A percentile compares a stretch with the other conserved stretches of the same genome.
Evolutionary conservation across 2,329 filamentous ascomycete genomes (phyloP).

Genomic region (Trichoderma koningiopsis): DNA sequence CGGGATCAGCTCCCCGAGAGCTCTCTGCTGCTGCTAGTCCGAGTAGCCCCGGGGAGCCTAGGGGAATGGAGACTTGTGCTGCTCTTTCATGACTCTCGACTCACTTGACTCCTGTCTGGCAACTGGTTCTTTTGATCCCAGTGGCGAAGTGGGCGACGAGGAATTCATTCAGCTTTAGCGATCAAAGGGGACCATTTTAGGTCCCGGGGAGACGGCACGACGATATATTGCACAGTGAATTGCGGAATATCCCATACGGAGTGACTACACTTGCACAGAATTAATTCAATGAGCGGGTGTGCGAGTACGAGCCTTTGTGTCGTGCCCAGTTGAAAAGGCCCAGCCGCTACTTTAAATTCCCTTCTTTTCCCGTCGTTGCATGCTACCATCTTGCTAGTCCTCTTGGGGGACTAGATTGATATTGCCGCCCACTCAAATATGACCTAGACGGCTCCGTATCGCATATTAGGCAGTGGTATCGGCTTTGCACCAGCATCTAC

Average conservation of each 20-base stretch:
- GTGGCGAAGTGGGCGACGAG: constrained; percentile 2
- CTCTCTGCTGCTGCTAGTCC: neutral
- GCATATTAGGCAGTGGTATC: neutral
- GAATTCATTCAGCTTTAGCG: neutral
- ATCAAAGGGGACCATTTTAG: neutral
- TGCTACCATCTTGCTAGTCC: neutral
- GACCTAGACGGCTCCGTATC: neutral
- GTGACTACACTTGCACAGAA: neutral
- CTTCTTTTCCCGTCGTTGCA: constrained; percentile 19
- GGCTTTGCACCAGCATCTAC: constrained; percentile 13
- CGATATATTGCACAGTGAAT: neutral
- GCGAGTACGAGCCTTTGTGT: neutral
- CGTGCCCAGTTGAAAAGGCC: neutral
- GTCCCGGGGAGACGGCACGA: constrained; percentile 15
- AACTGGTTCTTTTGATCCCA: too few species aligned
- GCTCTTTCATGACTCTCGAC: neutral
- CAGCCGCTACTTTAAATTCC: constrained; percentile 19
- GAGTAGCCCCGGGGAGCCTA: constrained; percentile 4
- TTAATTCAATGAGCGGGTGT: neutral
- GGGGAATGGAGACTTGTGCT: neutral
- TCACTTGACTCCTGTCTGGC: neutral
- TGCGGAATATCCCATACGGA: neutral
- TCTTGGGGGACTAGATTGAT: neutral
- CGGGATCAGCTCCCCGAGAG: constrained; percentile 24
- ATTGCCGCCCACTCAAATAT: neutral